Base-by-base conservation (phyloP, 805 yeast species). In the Cyberlindnera saturnus region DNA sequence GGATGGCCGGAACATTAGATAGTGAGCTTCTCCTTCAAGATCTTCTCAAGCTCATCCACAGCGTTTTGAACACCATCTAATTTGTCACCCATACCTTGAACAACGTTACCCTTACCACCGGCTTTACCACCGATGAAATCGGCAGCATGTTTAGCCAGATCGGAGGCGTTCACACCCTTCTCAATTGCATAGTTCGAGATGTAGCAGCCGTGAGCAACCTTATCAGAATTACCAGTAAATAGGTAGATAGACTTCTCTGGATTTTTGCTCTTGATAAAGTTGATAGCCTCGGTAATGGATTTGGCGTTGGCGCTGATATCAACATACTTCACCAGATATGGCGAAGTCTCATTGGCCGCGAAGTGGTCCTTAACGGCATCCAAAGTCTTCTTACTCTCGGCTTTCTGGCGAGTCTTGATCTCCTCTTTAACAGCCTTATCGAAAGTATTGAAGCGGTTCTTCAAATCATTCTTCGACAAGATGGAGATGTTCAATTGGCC, bases 31-130 rank as follows among this genome's bases (percentile, higher is more conserved):
- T 79, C 82, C 36, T 67, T 61, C 51, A 89, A 73, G 50, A 79
- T 64, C 59, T 73, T 71, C 52, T 74, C 74, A 41, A 90, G 77
- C 49, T 82, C 86, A 30, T 73, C 76, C 51, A 93, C 72, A 23
- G 99, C 99, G 34, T 73, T 74, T 34, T 72, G 73, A 41, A 88
- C 73, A 50, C 85, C 86, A 30, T 67, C 73, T 32, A 81, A 74
- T 49, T 87, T 84, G 55, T 82, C 87, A 56, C 99, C 99, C 81
- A 88, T 85, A 67, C 99, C 99, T 71, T 93, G 99, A 55, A 88
- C 87, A 43, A 90, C 81, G 52, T 88, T 86, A 50, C 96, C 98
- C 69, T 88, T 93, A 65, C 99, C 99, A 69, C 99, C 99, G 45
- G 96, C 95, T 65, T 85, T 88, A 66, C 99, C 99, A 52, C 99